Evolutionary conservation across 78 protist genomes (phyloP).

Genomic region (Polysphondylium violaceum): DNA sequence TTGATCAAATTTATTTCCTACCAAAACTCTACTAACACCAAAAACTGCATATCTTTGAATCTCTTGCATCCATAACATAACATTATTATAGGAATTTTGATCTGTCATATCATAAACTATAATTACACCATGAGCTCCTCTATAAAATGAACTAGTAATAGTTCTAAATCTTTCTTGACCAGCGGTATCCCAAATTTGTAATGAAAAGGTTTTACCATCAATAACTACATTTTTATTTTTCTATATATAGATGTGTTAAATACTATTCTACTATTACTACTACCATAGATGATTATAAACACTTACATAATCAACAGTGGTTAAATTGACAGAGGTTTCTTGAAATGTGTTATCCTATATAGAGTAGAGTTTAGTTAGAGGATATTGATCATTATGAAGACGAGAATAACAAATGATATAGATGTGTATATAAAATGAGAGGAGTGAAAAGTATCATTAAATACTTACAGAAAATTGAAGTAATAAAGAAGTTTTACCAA

Average conservation of each 20-base stretch:
- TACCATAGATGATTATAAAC: background rate
- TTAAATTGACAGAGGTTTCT: constrained; percentile 66
- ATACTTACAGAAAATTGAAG: constrained; percentile 81
- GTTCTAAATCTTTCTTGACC: constrained; percentile 92
- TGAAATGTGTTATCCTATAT: constrained; percentile 59
- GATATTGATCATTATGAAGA: background rate
- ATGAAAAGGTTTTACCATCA: constrained; percentile 36
- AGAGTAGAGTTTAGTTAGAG: background rate
- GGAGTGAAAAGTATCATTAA: background rate
- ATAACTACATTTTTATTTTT: constrained; percentile 44
- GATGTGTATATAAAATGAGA: too few species aligned
- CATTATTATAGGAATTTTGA: constrained; percentile 47
- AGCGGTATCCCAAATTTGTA: constrained; percentile 88
- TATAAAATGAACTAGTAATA: constrained; percentile 84
- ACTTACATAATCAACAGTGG: constrained; percentile 69
- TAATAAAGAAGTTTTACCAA: constrained; percentile 91
- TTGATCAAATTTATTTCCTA: constrained; percentile 76
- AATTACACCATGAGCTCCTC: constrained; percentile 81
- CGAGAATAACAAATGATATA: background rate
- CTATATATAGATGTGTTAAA: background rate
- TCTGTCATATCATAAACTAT: constrained; percentile 78
- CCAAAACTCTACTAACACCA: constrained; percentile 69
- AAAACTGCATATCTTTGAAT: constrained; percentile 68
- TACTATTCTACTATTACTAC: background rate
- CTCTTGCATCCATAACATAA: constrained; percentile 73